Base-by-base conservation (phyloP, 140 eudicot genomes). In the Cichorium intybus region DNA sequence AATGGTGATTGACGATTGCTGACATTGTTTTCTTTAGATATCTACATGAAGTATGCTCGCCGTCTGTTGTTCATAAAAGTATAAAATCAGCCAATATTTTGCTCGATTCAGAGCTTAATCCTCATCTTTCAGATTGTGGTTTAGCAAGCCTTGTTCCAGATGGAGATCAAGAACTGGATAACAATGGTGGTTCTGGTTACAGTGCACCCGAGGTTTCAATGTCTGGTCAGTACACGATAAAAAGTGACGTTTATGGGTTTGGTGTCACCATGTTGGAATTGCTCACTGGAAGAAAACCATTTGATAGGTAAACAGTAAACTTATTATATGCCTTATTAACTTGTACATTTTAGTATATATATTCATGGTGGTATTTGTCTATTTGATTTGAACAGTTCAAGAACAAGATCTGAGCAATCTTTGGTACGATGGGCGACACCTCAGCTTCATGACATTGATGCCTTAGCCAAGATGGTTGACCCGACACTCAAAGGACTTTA, bases 341-440 rank as follows among this genome's bases (percentile, higher is more conserved):
- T 35, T 39, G 12, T 31, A 9, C 21, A 46, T 18, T 45, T 49
- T 37, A 14, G 11, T n/a, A 35, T 62, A 12, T 55, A 24, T 63
- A 37, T 37, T 5, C 28, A 24, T 24, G 61, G 63, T 3, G 37
- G 20, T 46, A 34, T 39, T 16, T 22, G 64, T 70, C 34, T 46
- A 34, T 39, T 16, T 22, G 64, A 73, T 41, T 50, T 27, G 16
- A 15, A 24, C 85, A 93, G 97, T 81, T 83, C 88, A 63, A 83
- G 90, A 77, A 71, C 82, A 70, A 77, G 99, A 75, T 47, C 90
- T 22, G 97, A 93, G 75, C 97, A 93, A 77, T 89, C 97, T 23
- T 75, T 93, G 75, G 95, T 93, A 68, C 85, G 97, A 48, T 93
- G 99, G 99, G 99, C 99, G 1, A 86, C 97, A 29, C 99, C 99